phyloP scores from a whole-genome alignment of 768 basidiomycete species.

The Serpula lacrymans region DNA sequence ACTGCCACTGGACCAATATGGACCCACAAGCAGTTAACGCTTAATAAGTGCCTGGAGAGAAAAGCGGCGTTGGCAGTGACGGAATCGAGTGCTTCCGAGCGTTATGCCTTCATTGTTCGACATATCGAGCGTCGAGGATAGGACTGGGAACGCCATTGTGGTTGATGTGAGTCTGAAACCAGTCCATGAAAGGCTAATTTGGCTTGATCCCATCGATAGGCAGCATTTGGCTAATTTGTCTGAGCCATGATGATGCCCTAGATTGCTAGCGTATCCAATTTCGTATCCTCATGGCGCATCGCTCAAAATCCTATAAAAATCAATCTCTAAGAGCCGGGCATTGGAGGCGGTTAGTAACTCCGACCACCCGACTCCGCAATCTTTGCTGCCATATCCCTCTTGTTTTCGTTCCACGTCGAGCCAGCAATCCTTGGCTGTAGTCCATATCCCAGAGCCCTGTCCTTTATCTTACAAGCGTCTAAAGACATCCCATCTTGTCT shows the following conservation, averaged over 20 bases:
- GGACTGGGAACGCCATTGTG: no score
- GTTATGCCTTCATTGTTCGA: no score
- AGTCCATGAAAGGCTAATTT: constrained; percentile 1
- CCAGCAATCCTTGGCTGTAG: constrained; percentile 5
- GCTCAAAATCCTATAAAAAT: background rate
- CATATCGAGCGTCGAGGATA: no score
- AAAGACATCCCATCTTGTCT: constrained; percentile 24
- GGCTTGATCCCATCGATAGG: background rate
- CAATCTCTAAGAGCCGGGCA: background rate
- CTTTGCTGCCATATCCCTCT: background rate
- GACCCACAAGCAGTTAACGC: constrained; percentile 35
- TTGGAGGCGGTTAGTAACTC: background rate
- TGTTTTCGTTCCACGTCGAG: constrained; percentile 18
- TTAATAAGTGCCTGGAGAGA: background rate
- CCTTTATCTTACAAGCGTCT: constrained; percentile 30
- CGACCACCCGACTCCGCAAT: background rate
- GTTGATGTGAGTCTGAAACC: no score
- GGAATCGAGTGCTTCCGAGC: no score
- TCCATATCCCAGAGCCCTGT: constrained; percentile 4
- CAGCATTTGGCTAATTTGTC: background rate
- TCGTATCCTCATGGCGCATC: background rate
- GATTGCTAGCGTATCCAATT: background rate
- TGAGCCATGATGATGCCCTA: background rate
- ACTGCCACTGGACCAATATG: constrained; percentile 44
- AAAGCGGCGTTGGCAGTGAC: background rate